phyloP scores from a whole-genome alignment of 768 basidiomycete species.

The Roridomyces roridus region DNA sequence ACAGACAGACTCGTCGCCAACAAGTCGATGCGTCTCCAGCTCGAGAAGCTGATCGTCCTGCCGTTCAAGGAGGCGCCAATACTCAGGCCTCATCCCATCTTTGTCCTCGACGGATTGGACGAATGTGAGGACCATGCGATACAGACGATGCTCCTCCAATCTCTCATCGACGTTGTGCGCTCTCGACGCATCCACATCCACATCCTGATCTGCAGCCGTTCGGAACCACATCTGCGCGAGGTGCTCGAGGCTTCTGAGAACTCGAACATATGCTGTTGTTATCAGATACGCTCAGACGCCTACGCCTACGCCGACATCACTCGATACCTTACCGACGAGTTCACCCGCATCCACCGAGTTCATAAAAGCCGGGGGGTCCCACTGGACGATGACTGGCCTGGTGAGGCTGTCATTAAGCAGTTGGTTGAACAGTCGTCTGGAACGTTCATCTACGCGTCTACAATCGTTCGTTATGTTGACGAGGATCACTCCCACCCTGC shows the following conservation, averaged over 20 bases:
- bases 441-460: slow-evolving; percentile 30
- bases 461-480: not conserved
- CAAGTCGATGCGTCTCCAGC: not conserved
- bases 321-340: slow-evolving; percentile 8
- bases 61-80: not conserved
- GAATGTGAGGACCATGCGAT: no score
- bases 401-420: not conserved
- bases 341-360: not conserved
- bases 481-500: not conserved
- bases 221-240: slow-evolving; percentile 29
- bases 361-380: no score
- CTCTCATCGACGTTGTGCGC: slow-evolving; percentile 8
- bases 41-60: not conserved
- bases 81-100: not conserved
- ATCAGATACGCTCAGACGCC: no score
- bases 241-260: slow-evolving; percentile 18
- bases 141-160: slow-evolving; percentile 8
- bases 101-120: slow-evolving; percentile 35
- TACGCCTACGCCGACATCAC: slow-evolving; percentile 27
- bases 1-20: not conserved
- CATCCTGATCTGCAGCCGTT: slow-evolving; percentile 34
- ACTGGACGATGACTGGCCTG: no score
- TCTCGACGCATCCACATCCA: slow-evolving; percentile 22
- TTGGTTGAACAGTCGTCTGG: slow-evolving; percentile 30
- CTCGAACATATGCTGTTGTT: no score